phyloP scores from a whole-genome alignment of 164 flowering plant genomes.

The Berberis thunbergii region DNA sequence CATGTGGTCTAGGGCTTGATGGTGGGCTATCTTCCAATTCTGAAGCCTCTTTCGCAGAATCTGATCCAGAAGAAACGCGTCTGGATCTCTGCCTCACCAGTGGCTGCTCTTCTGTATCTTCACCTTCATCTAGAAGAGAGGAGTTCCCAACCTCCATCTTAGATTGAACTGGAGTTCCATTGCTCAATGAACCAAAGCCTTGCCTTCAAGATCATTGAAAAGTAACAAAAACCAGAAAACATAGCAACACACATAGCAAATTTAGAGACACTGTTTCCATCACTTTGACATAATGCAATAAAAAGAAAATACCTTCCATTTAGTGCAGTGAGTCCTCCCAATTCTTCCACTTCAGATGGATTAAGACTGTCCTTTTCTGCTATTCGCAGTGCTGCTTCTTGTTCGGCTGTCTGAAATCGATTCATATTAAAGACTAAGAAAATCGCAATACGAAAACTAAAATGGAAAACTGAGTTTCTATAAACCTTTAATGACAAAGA shows the following conservation, averaged over 20 bases:
- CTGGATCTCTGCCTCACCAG: conserved; percentile 58
- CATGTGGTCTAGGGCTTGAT: conserved; percentile 35
- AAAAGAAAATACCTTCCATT: conserved; percentile 49
- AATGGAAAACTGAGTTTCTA: neutral
- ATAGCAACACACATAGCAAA: neutral
- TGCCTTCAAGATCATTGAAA: conserved; percentile 19
- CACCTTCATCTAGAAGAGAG: conserved; percentile 43
- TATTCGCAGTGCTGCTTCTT: conserved; percentile 47
- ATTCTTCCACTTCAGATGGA: conserved; percentile 30
- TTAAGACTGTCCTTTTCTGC: conserved; percentile 18
- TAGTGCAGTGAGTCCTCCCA: conserved; percentile 17
- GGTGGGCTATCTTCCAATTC: conserved; percentile 37
- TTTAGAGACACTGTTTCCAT: too few relatives aligned
- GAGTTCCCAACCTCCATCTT: conserved; percentile 54
- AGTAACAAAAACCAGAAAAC: conserved; percentile 5
- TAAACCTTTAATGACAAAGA: conserved; percentile 62
- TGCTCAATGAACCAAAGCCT: conserved; percentile 20
- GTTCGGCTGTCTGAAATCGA: conserved; percentile 63
- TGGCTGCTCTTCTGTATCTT: conserved; percentile 62
- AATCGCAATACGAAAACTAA: conserved; percentile 2
- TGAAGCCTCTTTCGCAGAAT: conserved; percentile 28
- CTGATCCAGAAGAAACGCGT: conserved; percentile 32
- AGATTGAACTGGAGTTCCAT: conserved; percentile 16
- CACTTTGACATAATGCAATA: neutral
- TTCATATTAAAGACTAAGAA: conserved; percentile 10